Base-by-base conservation (phyloP, 106 monocot genomes). In the Amphibolis antarctica region DNA sequence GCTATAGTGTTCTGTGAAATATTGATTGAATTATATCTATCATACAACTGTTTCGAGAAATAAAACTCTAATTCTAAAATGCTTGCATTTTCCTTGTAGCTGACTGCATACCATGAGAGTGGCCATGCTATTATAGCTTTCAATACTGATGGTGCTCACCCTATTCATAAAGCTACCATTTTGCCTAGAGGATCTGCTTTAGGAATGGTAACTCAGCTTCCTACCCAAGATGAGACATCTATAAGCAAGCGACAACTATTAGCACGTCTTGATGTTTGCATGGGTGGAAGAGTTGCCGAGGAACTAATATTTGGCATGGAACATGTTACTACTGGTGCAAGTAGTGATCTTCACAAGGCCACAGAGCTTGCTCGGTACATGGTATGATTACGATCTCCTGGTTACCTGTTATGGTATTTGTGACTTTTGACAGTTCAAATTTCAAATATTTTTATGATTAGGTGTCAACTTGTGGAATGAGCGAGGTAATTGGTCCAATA, bases 401-500 rank as follows among this genome's bases (percentile, higher is more conserved):
- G 19, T 42, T 43, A 42, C 42, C 30, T 43, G 26, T 36, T 61
- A 3, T 12, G 15, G 28, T 12, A 60, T 9, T 61, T 15, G 23
- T 56, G 15, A 26, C 61, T 53, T 22, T 42, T 25, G n/a, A n/a
- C n/a, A n/a, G n/a, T 18, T 43, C 42, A 1, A 14, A 36, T 52
- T 64, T 20, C n/a, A 24, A 55, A 25, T 63, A 26, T 47, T 47
- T 47, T 13, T 22, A 42, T 21, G 56, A 74, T 62, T 58, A 96
- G 96, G 89, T 96, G 19, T 90, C 96, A 74, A 76, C 81, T 50
- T 90, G 96, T 82, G 96, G 96, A 63, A 96, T 96, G 96, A 96
- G 96, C 65, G 84, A 85, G 45, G 66, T 74, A 52, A 86, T 96
- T 75, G 89, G 96, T 5, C 94, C 96, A 53, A 79, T 96, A 11